Percentiles rank a stretch among this genome's conserved stretches.
Evolutionary conservation across 2,329 filamentous ascomycete species (phyloP).

Genomic region (Cladosporium sp.): DNA sequence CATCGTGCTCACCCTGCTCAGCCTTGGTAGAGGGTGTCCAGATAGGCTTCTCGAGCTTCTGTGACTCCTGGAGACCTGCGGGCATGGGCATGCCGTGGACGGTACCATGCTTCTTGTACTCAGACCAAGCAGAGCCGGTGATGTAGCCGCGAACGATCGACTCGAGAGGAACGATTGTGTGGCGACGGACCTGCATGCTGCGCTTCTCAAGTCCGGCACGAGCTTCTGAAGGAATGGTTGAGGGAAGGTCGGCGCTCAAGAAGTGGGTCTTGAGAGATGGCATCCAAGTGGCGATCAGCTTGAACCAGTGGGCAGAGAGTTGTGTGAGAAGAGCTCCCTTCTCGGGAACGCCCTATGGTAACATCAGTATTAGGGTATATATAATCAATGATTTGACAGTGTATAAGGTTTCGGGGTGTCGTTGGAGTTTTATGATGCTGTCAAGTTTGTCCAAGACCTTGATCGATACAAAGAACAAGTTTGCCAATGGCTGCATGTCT

Average conservation of each 20-base stretch:
- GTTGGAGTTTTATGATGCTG: too few species aligned
- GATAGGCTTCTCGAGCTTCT: constrained; percentile 65
- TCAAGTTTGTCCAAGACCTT: too few species aligned
- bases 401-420: too few species aligned
- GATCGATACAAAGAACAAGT: neutral
- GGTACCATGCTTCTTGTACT: constrained; percentile 69
- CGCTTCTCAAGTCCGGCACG: constrained; percentile 50
- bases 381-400: too few species aligned
- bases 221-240: constrained; percentile 37
- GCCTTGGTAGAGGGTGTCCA: constrained; percentile 86
- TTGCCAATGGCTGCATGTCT: neutral
- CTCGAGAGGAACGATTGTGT: constrained; percentile 74
- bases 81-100: constrained; percentile 73
- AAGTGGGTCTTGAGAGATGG: constrained; percentile 62
- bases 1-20: constrained; percentile 70
- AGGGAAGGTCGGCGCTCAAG: constrained; percentile 55
- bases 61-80: constrained; percentile 64
- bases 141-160: constrained; percentile 88
- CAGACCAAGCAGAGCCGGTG: constrained; percentile 77
- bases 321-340: constrained; percentile 66
- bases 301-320: constrained; percentile 66
- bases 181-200: constrained; percentile 71
- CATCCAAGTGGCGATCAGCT: constrained; percentile 52
- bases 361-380: neutral
- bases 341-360: constrained; percentile 57